Conservation (phyloP, 257 asterid genomes). For the Nicotiana sylvestris region DNA sequence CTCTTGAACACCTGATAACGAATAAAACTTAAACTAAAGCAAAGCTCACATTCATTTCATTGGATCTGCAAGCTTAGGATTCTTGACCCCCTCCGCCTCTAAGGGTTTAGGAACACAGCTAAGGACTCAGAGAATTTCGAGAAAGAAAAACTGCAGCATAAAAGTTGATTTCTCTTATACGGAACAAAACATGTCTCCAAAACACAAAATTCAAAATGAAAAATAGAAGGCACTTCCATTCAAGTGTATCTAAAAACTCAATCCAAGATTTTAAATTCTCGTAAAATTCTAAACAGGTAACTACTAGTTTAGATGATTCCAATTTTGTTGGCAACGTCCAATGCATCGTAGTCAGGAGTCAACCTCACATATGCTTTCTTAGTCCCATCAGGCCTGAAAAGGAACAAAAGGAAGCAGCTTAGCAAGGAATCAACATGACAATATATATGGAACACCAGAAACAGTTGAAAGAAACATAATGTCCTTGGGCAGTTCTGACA, state of each 20-base stretch:
- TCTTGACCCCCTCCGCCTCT: neutral
- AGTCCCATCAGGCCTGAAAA: conserved; percentile 53
- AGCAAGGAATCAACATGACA: neutral
- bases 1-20: neutral
- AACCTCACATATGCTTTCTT: conserved; percentile 55
- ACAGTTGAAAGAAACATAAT: neutral
- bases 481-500: neutral
- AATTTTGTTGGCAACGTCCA: conserved; percentile 59
- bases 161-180: neutral
- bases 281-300: conserved; percentile 12
- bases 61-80: neutral
- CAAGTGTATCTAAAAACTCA: neutral
- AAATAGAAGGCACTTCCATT: conserved; percentile 7
- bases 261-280: conserved; percentile 10
- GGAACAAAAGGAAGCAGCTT: neutral
- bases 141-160: no score
- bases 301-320: conserved; percentile 41
- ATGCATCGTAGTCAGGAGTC: conserved; percentile 60
- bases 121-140: neutral
- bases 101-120: neutral
- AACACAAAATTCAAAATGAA: conserved; percentile 11
- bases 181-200: neutral
- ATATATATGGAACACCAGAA: neutral
- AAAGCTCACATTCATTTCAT: neutral
- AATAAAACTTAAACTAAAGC: neutral